A percentile compares a stretch with the other conserved stretches of the same genome.
Conservation (phyloP, 805 yeast species). For the Cyberlindnera maritima region DNA sequence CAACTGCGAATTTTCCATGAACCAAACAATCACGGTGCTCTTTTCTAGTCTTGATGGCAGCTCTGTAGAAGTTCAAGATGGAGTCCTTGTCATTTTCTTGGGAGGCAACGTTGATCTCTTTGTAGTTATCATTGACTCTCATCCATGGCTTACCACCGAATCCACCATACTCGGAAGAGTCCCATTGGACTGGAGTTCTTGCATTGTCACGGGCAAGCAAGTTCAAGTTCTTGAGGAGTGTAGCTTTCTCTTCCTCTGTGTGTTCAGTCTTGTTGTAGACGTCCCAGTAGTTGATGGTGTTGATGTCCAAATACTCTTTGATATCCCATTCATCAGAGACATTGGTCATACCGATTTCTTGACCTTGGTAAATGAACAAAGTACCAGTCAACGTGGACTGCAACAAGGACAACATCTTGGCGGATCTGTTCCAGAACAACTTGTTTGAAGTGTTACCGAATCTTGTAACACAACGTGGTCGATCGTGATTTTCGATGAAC, state of each 20-base stretch:
- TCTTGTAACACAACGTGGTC: constrained; percentile 50
- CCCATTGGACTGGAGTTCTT: constrained; percentile 60
- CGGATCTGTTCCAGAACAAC: constrained; percentile 35
- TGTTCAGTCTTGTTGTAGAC: constrained; percentile 29
- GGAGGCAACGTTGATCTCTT: constrained; percentile 45
- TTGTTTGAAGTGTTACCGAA: constrained; percentile 43
- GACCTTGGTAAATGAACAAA: constrained; percentile 57
- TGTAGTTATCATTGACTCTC: constrained; percentile 47
- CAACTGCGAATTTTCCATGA: constrained; percentile 44
- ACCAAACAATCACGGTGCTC: constrained; percentile 40
- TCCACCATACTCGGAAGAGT: constrained; percentile 41
- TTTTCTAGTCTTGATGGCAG: constrained; percentile 43
- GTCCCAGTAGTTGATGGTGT: constrained; percentile 41
- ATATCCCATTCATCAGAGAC: constrained; percentile 42
- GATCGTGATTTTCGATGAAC: constrained; percentile 57
- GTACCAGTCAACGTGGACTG: constrained; percentile 51
- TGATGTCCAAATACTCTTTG: constrained; percentile 50
- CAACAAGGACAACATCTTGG: constrained; percentile 47
- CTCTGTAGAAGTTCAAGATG: constrained; percentile 43
- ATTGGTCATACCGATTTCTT: constrained; percentile 57
- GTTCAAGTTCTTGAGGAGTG: constrained; percentile 34
- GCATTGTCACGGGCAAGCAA: constrained; percentile 50
- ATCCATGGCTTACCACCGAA: constrained; percentile 54
- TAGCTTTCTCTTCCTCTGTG: constrained; percentile 27
- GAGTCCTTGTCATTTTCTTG: constrained; percentile 46